A percentile compares a stretch with the other conserved stretches of the same genome.
phyloP scores from a whole-genome alignment of 2,329 filamentous ascomycete species.

The Cordyceps javanica region DNA sequence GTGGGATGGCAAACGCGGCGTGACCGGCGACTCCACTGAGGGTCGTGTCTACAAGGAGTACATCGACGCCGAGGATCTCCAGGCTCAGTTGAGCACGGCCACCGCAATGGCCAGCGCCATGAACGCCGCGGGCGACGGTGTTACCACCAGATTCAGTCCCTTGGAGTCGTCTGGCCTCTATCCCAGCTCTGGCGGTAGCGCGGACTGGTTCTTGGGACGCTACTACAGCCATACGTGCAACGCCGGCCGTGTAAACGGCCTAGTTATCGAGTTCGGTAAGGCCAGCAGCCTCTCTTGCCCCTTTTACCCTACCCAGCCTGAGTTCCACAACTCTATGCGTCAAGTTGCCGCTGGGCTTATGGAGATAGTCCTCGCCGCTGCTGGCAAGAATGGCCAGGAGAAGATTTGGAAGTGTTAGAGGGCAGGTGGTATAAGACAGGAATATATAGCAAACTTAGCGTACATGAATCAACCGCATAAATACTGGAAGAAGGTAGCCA shows the following conservation, averaged over 20 bases:
- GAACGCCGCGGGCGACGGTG: conserved; percentile 28
- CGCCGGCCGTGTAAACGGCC: conserved; percentile 33
- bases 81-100: conserved; percentile 26
- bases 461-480: background rate
- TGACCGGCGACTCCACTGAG: conserved; percentile 31
- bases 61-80: conserved; percentile 31
- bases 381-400: conserved; percentile 16
- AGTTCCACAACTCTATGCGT: conserved; percentile 38
- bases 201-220: conserved; percentile 41
- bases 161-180: conserved; percentile 34
- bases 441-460: background rate
- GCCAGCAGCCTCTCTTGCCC: conserved; percentile 23
- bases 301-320: conserved; percentile 39
- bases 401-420: conserved; percentile 16
- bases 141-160: conserved; percentile 27
- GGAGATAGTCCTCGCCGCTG: conserved; percentile 34
- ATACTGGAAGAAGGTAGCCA: background rate
- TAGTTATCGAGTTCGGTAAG: conserved; percentile 42
- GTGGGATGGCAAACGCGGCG: conserved; percentile 46
- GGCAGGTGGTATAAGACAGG: background rate
- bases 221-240: conserved; percentile 31
- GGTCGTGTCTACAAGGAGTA: conserved; percentile 39
- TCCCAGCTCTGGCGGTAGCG: conserved; percentile 38
- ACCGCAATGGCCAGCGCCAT: conserved; percentile 32
- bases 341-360: conserved; percentile 43